Evolutionary conservation across 192 early-diverging fungal species (phyloP), one percentile per base, ranked within the genome.

Genomic region (Entomortierella beljakovae): DNA sequence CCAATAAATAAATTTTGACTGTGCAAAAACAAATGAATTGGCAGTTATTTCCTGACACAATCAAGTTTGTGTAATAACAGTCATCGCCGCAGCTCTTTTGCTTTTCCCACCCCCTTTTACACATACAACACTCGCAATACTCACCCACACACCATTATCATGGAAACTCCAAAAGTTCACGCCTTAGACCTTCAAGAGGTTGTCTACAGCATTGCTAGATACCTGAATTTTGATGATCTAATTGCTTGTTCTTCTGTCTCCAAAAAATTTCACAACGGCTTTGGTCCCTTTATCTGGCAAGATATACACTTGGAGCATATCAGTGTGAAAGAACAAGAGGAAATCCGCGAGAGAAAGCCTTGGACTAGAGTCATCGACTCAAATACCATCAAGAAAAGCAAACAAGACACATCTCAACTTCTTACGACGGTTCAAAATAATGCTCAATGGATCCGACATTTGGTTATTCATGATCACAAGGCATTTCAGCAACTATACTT

Each of bases 221-320:
- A 61, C 23, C 40, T 70, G 4, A 38, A 61, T 42, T 33, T 29
- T 20, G 5, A 13, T 2, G 57, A 70, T 22, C 28, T 70, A 8
- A n/a, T 43, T 43, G 1, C 25, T 18, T 70, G 58, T 46, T 52
- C 68, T 1, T 6, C 9, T 13, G 68, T 70, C 11, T 61, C 29
- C 51, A 29, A 20, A 15, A 10, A 37, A 26, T 61, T 34, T 20
- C 37, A 61, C 38, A 25, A n/a, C 5, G 50, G 31, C 20, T 70
- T 56, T 32, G 35, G 38, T 2, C 68, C 68, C 20, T 48, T 70
- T 20, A 52, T 70, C 7, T 70, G 68, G 68, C n/a, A 61, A 11
- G 51, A 70, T 28, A 32, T 69, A n/a, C 67, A 69, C 22, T 37
- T 69, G 9, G 46, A 48, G n/a, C 28, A 31, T 29, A 2, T 10